Percentiles rank a stretch among this genome's conserved stretches.
These are phyloP conservation scores for Nannizziopsis barbatae DNA, from an alignment of 2,329 filamentous ascomycete genomes.

Conservation along the genomic window DNA sequence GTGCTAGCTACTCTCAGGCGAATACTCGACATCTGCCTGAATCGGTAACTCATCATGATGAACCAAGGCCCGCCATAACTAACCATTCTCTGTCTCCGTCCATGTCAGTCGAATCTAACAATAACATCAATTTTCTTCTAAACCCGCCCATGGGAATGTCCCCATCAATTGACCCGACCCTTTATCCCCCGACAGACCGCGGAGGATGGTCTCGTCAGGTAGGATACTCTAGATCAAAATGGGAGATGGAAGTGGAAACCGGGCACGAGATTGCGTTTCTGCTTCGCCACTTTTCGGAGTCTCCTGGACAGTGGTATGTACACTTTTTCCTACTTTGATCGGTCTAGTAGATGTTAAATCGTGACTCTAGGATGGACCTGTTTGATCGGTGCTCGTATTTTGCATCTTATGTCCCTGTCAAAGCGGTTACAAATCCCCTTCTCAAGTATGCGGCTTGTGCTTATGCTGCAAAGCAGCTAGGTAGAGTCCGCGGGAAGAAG, in stretches of 20 bases:
- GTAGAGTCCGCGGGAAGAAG: constrained; percentile 43
- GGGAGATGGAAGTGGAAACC: constrained; percentile 26
- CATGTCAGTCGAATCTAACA: constrained; percentile 31
- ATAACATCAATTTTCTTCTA: constrained; percentile 48
- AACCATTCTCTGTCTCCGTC: constrained; percentile 31
- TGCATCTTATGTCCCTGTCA: constrained; percentile 48
- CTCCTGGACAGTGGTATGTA: constrained; percentile 46
- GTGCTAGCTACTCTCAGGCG: constrained; percentile 16
- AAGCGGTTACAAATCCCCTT: constrained; percentile 41
- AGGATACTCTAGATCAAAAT: constrained; percentile 18
- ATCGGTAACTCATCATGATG: constrained; percentile 26
- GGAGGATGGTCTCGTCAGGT: constrained; percentile 25
- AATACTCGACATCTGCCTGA: constrained; percentile 18
- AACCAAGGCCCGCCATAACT: constrained; percentile 25
- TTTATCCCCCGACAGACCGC: constrained; percentile 24
- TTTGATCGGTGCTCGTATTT: constrained; percentile 48
- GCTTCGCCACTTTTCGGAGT: constrained; percentile 49
- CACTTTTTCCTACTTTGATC: neutral
- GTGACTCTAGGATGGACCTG: constrained; percentile 33
- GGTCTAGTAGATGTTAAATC: neutral
- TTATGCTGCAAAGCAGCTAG: constrained; percentile 51
- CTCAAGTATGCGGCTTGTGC: constrained; percentile 47
- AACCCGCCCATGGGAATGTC: constrained; percentile 38
- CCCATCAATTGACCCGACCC: constrained; percentile 35
- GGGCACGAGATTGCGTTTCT: constrained; percentile 51